A percentile compares a stretch with the other conserved stretches of the same genome.
phyloP scores from a whole-genome alignment of 805 yeast species.

The Starmera amethionina region DNA sequence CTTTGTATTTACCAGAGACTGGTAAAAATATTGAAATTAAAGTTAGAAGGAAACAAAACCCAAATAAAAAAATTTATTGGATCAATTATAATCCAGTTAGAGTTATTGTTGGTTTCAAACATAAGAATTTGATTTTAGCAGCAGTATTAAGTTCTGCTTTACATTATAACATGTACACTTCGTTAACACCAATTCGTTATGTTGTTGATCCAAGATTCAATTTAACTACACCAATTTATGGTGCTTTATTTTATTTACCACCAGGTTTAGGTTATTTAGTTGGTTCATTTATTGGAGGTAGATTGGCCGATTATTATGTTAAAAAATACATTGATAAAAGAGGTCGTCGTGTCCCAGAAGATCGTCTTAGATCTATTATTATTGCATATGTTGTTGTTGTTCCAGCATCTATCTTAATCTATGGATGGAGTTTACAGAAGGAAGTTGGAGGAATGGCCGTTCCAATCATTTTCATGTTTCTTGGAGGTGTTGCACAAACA shows the following conservation, averaged over 20 bases:
- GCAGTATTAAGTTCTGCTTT: constrained; percentile 32
- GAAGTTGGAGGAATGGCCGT: constrained; percentile 45
- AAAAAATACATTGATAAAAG: constrained; percentile 30
- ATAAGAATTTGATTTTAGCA: constrained; percentile 33
- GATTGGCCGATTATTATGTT: constrained; percentile 39
- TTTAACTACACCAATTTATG: constrained; percentile 35
- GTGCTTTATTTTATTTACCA: constrained; percentile 44
- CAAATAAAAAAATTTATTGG: constrained; percentile 29
- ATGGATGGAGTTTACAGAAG: constrained; percentile 44
- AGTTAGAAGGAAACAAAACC: constrained; percentile 13
- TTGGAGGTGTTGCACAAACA: constrained; percentile 42
- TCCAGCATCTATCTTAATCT: constrained; percentile 36
- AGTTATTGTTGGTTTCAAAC: constrained; percentile 31
- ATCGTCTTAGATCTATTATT: constrained; percentile 32
- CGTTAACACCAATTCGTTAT: constrained; percentile 45
- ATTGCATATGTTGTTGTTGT: constrained; percentile 32
- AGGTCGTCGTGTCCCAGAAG: constrained; percentile 39
- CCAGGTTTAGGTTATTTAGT: constrained; percentile 45
- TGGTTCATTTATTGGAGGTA: constrained; percentile 45
- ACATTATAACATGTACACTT: constrained; percentile 39
- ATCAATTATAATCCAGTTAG: constrained; percentile 36
- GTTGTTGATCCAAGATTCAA: constrained; percentile 48
- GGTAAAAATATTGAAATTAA: constrained; percentile 22
- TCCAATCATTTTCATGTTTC: constrained; percentile 39
- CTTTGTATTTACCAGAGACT: constrained; percentile 39